Percentiles rank a stretch among this genome's conserved stretches.
Conservation (phyloP, 352 stramenopile species). For the Globisporangium megalacanthum region DNA sequence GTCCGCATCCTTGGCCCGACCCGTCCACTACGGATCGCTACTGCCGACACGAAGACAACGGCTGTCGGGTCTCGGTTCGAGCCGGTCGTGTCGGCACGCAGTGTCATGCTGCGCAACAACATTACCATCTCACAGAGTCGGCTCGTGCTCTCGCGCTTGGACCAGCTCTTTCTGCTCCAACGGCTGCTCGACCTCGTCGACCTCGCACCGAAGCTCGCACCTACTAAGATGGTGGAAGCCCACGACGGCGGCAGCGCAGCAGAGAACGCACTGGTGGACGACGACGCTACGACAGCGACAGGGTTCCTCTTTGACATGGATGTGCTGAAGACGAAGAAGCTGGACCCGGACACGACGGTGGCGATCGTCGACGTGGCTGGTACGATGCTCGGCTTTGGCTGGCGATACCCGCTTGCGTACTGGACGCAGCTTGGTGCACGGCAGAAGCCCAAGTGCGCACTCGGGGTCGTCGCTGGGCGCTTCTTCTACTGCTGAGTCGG, state of each 20-base stretch:
- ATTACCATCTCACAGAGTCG: constrained; percentile 13
- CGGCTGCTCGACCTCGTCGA: constrained; percentile 10
- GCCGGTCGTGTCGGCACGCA: constrained; percentile 3
- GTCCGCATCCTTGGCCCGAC: no score
- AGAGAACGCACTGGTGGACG: background rate
- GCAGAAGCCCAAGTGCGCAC: constrained; percentile 1
- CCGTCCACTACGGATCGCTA: background rate
- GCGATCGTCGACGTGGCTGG: background rate
- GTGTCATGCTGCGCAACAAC: constrained; percentile 9
- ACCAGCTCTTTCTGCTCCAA: constrained; percentile 9
- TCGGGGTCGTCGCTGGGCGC: constrained; percentile 1
- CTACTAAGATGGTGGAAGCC: background rate
- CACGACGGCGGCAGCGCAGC: background rate
- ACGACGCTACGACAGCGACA: background rate
- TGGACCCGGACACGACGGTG: background rate
- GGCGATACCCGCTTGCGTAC: constrained; percentile 13
- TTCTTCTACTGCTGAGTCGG: constrained; percentile 14
- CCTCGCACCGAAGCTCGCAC: constrained; percentile 5
- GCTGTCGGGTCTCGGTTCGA: no score
- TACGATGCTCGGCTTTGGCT: constrained; percentile 13
- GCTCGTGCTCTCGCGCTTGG: constrained; percentile 11
- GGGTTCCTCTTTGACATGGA: constrained; percentile 8
- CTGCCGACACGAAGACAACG: background rate
- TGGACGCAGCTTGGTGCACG: constrained; percentile 6
- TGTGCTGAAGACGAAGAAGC: background rate